Evolutionary conservation across 768 basidiomycete genomes (phyloP).

Genomic region (Rhodotorula sphaerocarpa): DNA sequence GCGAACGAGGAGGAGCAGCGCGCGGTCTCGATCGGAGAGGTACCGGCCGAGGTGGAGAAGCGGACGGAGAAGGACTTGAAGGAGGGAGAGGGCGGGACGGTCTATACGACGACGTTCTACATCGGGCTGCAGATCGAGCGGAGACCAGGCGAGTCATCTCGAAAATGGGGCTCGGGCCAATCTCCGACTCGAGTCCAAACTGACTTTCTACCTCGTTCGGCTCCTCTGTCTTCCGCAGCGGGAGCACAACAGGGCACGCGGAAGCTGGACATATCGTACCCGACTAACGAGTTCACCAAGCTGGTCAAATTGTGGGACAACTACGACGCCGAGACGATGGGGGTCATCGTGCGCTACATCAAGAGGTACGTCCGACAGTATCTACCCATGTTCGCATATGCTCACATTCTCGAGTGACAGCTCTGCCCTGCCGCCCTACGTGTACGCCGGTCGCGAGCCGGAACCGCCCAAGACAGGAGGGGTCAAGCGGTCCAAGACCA

Average conservation of each 20-base stretch:
- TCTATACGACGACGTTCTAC: slow-evolving; percentile 94
- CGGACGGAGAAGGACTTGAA: slow-evolving; percentile 69
- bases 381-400: background rate
- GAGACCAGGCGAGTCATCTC: slow-evolving; percentile 58
- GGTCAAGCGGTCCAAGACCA: slow-evolving; percentile 59
- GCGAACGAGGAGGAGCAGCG: slow-evolving; percentile 77
- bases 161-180: no score
- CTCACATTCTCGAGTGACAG: slow-evolving; percentile 44
- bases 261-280: slow-evolving; percentile 90
- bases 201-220: no score
- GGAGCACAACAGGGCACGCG: slow-evolving; percentile 62
- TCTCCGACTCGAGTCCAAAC: no score
- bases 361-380: slow-evolving; percentile 55
- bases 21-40: slow-evolving; percentile 77
- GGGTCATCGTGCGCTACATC: slow-evolving; percentile 84
- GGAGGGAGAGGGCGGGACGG: slow-evolving; percentile 48
- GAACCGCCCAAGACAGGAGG: slow-evolving; percentile 50
- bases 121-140: slow-evolving; percentile 88
- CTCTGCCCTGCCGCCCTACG: slow-evolving; percentile 66
- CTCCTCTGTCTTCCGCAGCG: no score
- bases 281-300: slow-evolving; percentile 88
- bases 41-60: slow-evolving; percentile 61
- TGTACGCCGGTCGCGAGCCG: slow-evolving; percentile 72
- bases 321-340: slow-evolving; percentile 85
- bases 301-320: slow-evolving; percentile 92